These are phyloP conservation scores for Nicotiana noctiflora DNA, from an alignment of 257 asterid genomes.

Conservation along the genomic window DNA sequence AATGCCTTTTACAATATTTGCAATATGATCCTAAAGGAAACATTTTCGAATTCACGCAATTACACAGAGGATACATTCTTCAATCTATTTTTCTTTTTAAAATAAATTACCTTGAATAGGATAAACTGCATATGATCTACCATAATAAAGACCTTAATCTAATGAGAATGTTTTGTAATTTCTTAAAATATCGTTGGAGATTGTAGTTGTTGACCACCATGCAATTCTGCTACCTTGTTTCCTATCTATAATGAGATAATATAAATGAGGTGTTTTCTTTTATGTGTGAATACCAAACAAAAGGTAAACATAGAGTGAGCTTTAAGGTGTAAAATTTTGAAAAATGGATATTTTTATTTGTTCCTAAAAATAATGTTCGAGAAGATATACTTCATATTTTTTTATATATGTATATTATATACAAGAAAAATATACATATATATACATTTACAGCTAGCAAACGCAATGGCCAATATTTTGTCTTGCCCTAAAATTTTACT, in stretches of 20 bases:
- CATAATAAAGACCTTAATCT: not conserved
- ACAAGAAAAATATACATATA: too few species aligned
- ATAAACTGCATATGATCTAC: too few species aligned
- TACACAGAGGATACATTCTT: not conserved
- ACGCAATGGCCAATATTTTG: too few species aligned
- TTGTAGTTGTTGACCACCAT: not conserved
- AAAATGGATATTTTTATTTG: too few species aligned
- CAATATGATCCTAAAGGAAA: not conserved
- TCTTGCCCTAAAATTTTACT: too few species aligned
- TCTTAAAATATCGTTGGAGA: not conserved
- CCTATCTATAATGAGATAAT: not conserved
- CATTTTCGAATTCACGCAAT: not conserved
- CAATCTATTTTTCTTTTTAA: not conserved
- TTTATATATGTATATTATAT: too few species aligned
- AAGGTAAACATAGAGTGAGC: too few species aligned
- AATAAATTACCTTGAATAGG: not conserved
- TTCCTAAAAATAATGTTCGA: too few species aligned
- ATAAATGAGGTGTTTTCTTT: not conserved
- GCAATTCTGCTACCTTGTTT: not conserved
- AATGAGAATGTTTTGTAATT: not conserved
- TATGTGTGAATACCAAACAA: not conserved
- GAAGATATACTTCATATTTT: too few species aligned
- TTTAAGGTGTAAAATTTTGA: too few species aligned
- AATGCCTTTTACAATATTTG: not conserved
- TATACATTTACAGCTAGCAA: too few species aligned